Percentiles rank a stretch among this genome's conserved stretches.
These are phyloP conservation scores for Plenodomus biglobosus DNA, from an alignment of 2,329 filamentous ascomycete species.

Conservation along the genomic window DNA sequence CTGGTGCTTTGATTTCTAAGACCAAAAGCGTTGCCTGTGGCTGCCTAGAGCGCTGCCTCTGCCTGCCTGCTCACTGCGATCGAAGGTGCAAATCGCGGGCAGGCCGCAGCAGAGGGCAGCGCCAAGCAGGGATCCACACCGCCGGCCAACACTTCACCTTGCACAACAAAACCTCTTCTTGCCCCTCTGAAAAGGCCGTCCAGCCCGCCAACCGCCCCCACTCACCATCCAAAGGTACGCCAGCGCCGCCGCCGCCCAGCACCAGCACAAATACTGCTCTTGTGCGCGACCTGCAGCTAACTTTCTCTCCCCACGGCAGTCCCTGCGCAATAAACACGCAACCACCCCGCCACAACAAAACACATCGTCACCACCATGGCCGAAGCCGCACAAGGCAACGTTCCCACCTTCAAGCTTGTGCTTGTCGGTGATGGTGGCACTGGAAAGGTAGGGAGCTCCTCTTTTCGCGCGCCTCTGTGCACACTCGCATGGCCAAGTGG, in stretches of 20 bases:
- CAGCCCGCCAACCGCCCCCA: slow-evolving; percentile 31
- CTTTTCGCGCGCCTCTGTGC: background rate
- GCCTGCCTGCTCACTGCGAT: slow-evolving; percentile 11
- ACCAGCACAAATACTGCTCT: slow-evolving; percentile 7
- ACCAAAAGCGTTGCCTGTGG: slow-evolving; percentile 22
- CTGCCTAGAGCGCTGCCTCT: slow-evolving; percentile 7
- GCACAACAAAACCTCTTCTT: slow-evolving; percentile 41
- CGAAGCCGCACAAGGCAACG: slow-evolving; percentile 53
- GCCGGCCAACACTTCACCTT: slow-evolving; percentile 33
- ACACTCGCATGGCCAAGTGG: too few relatives aligned
- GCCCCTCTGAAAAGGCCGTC: slow-evolving; percentile 33
- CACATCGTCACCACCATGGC: slow-evolving; percentile 55
- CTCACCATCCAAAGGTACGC: slow-evolving; percentile 30
- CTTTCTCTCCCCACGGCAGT: slow-evolving; percentile 13
- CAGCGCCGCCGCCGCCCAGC: slow-evolving; percentile 17
- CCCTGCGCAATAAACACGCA: slow-evolving; percentile 31
- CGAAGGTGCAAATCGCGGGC: slow-evolving; percentile 17
- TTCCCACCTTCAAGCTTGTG: slow-evolving; percentile 98
- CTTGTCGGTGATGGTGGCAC: slow-evolving; percentile 99
- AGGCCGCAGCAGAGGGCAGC: slow-evolving; percentile 10
- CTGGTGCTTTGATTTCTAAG: slow-evolving; percentile 18
- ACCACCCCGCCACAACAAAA: slow-evolving; percentile 38
- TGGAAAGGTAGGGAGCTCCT: slow-evolving; percentile 77
- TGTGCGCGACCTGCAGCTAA: slow-evolving; percentile 20
- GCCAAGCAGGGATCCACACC: slow-evolving; percentile 28